Percentiles rank a stretch among this genome's conserved stretches.
These are phyloP conservation scores for Xylaria longipes DNA, from an alignment of 495 filamentous ascomycete species.

Conservation along the genomic window DNA sequence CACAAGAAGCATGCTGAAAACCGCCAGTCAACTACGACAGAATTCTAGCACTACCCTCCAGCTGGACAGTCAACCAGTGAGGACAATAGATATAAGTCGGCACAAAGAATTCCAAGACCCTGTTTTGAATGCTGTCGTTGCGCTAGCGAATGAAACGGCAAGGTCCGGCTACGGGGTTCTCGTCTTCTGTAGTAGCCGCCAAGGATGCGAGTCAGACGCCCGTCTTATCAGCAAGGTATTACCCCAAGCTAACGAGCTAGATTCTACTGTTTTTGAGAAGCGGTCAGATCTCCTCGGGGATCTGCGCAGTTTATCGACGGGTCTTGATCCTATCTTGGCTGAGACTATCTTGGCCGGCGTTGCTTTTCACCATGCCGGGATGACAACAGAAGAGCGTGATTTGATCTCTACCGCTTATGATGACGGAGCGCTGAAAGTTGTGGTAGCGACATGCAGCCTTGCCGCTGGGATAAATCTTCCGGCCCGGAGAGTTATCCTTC, in stretches of 20 bases:
- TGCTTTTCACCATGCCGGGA: conserved; percentile 82
- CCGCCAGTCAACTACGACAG: conserved; percentile 59
- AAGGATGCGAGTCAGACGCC: conserved; percentile 68
- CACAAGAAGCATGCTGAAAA: conserved; percentile 67
- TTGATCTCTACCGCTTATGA: conserved; percentile 77
- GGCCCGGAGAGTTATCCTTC: conserved; percentile 79
- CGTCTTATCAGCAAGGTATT: conserved; percentile 67
- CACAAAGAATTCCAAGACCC: conserved; percentile 68
- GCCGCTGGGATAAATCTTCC: conserved; percentile 84
- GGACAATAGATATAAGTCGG: conserved; percentile 59
- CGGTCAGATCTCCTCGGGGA: conserved; percentile 72
- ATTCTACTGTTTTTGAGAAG: conserved; percentile 58
- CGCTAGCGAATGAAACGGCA: conserved; percentile 71
- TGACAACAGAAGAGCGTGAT: conserved; percentile 82
- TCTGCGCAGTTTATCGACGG: conserved; percentile 68
- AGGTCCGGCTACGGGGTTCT: conserved; percentile 72
- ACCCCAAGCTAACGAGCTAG: conserved; percentile 51
- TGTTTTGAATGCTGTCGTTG: conserved; percentile 71
- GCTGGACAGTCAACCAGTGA: conserved; percentile 47
- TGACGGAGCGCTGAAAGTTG: conserved; percentile 69
- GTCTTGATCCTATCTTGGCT: conserved; percentile 70
- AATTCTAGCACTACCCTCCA: conserved; percentile 43
- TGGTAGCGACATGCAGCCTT: conserved; percentile 82
- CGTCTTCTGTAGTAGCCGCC: conserved; percentile 77
- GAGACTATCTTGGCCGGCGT: conserved; percentile 70